Evolutionary conservation across 306 rosid genomes (phyloP).

Genomic region (Oxytropis ochrocephala): DNA sequence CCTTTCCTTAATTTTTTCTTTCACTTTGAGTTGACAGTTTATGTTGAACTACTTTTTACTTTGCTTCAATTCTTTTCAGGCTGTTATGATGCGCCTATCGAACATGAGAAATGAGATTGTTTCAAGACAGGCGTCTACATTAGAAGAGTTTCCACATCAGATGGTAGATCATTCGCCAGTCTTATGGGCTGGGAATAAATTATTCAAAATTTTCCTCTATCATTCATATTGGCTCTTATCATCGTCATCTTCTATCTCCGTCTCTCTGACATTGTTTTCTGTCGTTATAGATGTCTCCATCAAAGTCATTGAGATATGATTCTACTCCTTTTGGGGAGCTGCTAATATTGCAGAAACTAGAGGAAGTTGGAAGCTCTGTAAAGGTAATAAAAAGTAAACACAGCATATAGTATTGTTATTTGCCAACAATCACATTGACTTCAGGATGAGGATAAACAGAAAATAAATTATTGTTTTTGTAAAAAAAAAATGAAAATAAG

Average conservation of each 20-base stretch:
- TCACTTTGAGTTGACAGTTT: background rate
- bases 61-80: constrained; percentile 48
- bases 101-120: constrained; percentile 56
- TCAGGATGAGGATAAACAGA: constrained; percentile 8
- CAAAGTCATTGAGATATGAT: constrained; percentile 53
- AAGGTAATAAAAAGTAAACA: constrained; percentile 51
- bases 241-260: background rate
- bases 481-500: background rate
- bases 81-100: constrained; percentile 65
- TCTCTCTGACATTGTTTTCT: background rate
- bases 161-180: constrained; percentile 41
- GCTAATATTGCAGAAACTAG: constrained; percentile 71
- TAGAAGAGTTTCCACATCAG: constrained; percentile 44
- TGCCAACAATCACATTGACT: background rate
- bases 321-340: constrained; percentile 46
- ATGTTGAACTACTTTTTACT: constrained; percentile 1
- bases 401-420: background rate
- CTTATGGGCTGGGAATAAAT: background rate
- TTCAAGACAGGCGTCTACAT: constrained; percentile 48
- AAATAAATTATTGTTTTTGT: background rate
- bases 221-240: constrained; percentile 12
- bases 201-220: background rate
- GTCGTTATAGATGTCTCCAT: constrained; percentile 49
- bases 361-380: constrained; percentile 86
- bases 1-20: background rate